Base-by-base conservation (phyloP, 2,329 filamentous ascomycete species). In the Aspergillus pseudotamarii region DNA sequence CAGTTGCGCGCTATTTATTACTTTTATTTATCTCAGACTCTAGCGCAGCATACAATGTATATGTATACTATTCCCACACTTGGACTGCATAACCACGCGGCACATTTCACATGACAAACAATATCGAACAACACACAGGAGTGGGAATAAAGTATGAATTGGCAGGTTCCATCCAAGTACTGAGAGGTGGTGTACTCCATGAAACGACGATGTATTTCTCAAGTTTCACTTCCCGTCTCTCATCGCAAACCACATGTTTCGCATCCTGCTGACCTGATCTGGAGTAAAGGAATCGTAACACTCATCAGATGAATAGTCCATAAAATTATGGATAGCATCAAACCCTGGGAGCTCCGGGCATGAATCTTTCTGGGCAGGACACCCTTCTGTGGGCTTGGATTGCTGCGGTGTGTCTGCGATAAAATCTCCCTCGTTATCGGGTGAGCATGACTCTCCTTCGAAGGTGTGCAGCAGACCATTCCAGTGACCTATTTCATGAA, bases 331-430 rank as follows among this genome's bases (percentile, higher is more conserved):
- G 60, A 88, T 83, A 4, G 83, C 77, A 73, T 88, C 86, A 14
- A 78, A 59, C 0, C 82, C 83, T 12, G 76, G 73, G 28, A 74
- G 73, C 28, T 73, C 71, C 0, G 83, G 82, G 69, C 85, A 88
- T 21, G 78, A 83, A 68, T 84, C 79, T 74, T 86, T 86, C 3
- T 69, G 72, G 0, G 66, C 69, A 1, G 85, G 86, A 72, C 86
- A 88, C 1, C 84, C 84, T 65, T 83, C 80, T n/a, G 85, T 88
- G n/a, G 77, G 91, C 53, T 82, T 89, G 69, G 64, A 80, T 65
- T 82, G 76, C 64, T 80, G 76, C 16, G 81, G 78, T 19, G 81
- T 82, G 62, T 83, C 81, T 23, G 72, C 67, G 23, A 82, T 78
- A 61, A 78, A 80, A 63, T 83, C 81, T 1, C 81, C 80, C 5